phyloP scores from a whole-genome alignment of 139 green algal species.

The Chlamydomonas applanata region DNA sequence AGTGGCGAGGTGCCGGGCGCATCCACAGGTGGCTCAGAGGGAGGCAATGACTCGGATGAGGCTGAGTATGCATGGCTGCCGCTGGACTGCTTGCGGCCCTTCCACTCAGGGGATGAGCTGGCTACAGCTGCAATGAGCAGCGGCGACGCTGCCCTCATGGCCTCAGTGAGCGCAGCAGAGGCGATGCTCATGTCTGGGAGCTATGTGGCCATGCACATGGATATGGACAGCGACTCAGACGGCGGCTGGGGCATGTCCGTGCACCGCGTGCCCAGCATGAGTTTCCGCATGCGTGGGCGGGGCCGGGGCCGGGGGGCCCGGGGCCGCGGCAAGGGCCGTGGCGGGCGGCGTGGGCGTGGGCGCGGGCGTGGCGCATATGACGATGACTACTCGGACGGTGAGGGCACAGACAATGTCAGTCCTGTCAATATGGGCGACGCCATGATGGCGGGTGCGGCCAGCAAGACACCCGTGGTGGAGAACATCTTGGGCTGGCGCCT shows the following conservation, averaged over 20 bases:
- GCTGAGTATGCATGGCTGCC: slow-evolving; percentile 91
- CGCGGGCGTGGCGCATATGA: slow-evolving; percentile 39
- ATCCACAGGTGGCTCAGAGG: too few relatives aligned
- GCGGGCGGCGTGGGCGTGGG: slow-evolving; percentile 28
- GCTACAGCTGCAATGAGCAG: neutral
- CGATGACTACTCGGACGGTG: slow-evolving; percentile 48
- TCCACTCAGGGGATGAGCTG: slow-evolving; percentile 50
- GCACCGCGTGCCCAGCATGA: neutral
- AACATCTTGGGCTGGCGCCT: slow-evolving; percentile 73
- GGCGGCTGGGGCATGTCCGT: slow-evolving; percentile 57
- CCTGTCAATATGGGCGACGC: neutral
- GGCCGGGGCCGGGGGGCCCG: slow-evolving; percentile 17
- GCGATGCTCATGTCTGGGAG: neutral
- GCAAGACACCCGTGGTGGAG: slow-evolving; percentile 49
- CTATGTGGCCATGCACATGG: slow-evolving; percentile 20
- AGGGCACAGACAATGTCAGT: slow-evolving; percentile 15
- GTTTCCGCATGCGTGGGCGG: neutral
- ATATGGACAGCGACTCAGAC: slow-evolving; percentile 63
- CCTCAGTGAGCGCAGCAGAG: slow-evolving; percentile 57
- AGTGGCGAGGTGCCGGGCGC: neutral
- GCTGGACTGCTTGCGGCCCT: slow-evolving; percentile 72
- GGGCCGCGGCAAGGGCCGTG: slow-evolving; percentile 22
- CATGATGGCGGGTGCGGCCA: neutral
- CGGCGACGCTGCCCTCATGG: slow-evolving; percentile 33
- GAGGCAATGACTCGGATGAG: slow-evolving; percentile 61